Evolutionary conservation across 2,329 filamentous ascomycete genomes (phyloP).

Genomic region (Trichophyton schoenleinii): DNA sequence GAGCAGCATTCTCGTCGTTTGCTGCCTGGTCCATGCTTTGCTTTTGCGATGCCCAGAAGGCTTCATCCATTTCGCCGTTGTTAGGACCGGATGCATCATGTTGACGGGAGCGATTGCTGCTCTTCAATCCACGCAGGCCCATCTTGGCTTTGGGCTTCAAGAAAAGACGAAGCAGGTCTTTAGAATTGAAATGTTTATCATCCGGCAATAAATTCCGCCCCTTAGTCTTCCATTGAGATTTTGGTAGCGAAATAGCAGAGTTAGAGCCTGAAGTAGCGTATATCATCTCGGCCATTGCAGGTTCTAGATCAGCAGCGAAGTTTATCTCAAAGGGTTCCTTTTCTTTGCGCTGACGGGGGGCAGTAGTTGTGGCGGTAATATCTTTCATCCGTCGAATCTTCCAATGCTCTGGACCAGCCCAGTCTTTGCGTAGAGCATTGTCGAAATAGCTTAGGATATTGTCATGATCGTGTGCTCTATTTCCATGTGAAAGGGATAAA

Average conservation of each 20-base stretch:
- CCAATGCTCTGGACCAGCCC: constrained; percentile 98
- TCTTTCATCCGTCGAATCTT: constrained; percentile 87
- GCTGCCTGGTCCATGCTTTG: constrained; percentile 41
- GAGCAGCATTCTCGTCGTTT: constrained; percentile 44
- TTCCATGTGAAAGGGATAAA: constrained; percentile 63
- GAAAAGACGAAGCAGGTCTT: constrained; percentile 77
- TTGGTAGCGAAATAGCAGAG: constrained; percentile 69
- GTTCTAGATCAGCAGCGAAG: constrained; percentile 63
- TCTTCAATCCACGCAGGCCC: constrained; percentile 47
- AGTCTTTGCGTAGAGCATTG: constrained; percentile 90
- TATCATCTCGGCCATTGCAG: constrained; percentile 58
- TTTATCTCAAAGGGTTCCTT: constrained; percentile 95
- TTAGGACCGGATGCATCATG: constrained; percentile 45
- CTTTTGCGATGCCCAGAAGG: constrained; percentile 68
- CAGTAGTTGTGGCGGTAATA: constrained; percentile 45
- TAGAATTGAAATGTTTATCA: constrained; percentile 96
- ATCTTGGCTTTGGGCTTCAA: constrained; percentile 86
- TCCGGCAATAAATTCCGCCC: constrained; percentile 86
- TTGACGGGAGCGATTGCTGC: constrained; percentile 21
- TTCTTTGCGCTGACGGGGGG: constrained; percentile 63
- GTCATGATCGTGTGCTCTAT: constrained; percentile 61
- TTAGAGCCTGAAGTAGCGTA: constrained; percentile 73
- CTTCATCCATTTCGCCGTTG: constrained; percentile 79
- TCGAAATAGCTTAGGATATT: constrained; percentile 98
- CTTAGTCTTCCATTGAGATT: constrained; percentile 92